These are phyloP conservation scores for Monosporozyma unispora DNA, from an alignment of 805 yeast species.

Conservation along the genomic window DNA sequence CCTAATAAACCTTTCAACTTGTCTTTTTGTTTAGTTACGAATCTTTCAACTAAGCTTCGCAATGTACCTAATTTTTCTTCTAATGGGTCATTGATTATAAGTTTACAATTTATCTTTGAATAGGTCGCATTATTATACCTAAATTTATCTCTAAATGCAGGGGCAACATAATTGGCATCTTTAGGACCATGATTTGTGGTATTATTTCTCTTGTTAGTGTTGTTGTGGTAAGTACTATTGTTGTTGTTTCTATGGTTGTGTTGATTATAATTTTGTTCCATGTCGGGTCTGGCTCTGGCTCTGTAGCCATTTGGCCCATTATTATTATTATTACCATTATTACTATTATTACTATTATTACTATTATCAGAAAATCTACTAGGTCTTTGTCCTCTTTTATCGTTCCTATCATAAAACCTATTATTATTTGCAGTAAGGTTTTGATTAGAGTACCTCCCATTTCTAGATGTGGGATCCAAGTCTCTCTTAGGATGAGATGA, in stretches of 20 bases:
- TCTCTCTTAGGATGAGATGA: neutral
- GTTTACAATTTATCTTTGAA: constrained; percentile 6
- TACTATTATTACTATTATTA: neutral
- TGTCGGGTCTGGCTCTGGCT: neutral
- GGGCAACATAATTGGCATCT: constrained; percentile 3
- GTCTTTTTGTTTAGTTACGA: neutral
- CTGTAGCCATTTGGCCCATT: neutral
- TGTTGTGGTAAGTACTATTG: neutral
- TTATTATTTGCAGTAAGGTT: neutral
- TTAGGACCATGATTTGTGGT: neutral
- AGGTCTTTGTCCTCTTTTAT: neutral
- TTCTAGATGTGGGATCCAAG: neutral
- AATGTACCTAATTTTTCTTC: neutral
- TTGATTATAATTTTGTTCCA: neutral
- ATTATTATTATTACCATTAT: neutral
- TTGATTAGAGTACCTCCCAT: neutral
- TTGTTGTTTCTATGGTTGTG: neutral
- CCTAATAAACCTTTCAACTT: neutral
- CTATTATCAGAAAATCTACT: neutral
- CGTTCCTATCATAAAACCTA: neutral
- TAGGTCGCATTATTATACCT: constrained; percentile 8
- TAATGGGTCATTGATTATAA: constrained; percentile 1
- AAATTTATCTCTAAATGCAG: constrained; percentile 5
- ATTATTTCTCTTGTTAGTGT: neutral
- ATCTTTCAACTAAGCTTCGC: constrained; percentile 3